Base-by-base conservation (phyloP, 805 yeast species). In the Diddensiella transvaalensis region DNA sequence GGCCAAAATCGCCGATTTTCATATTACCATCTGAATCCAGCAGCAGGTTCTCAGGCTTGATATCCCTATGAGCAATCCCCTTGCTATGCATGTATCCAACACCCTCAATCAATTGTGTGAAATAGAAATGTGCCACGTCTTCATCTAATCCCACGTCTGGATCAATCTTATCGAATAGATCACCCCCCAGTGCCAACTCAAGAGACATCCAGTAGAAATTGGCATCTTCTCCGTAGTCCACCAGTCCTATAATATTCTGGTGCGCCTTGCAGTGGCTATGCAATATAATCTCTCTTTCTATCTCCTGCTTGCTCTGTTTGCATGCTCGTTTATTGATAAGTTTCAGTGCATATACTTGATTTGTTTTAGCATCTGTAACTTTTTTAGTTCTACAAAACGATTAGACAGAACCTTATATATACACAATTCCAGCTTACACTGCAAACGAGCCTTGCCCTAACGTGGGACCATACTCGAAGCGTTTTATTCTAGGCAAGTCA, bases 1-100 rank as follows among this genome's bases (percentile, higher is more conserved):
- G 66, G 0, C 93, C 93, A 66, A 85, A 85, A 65, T 85, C 93
- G 0, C 87, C 82, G n/a, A 85, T 64, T 56, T 84, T 83, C 59
- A 85, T 62, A 60, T 84, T 83, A 2, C 90, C 89, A 24, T 70
- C 63, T 21, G 68, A 68, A 60, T 83, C 87, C 13, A 85, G 64
- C 22, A 85, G 67, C 6, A 86, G 73, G 55, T 82, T 82, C 56
- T 83, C 87, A 0, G 87, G 87, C 55, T 82, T 82, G 45, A 83
- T 75, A 60, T 82, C 61, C 44, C 87, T 63, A 60, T 80, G 86
- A 2, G 85, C 83, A 29, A 82, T 80, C 8, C 87, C 87, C 40
- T 73, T 71, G 11, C 70, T 62, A 57, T 85, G 95, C 38, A 84
- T 60, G 53, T 74, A 83, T 18, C 70, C 73, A 6, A 84, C 66